Conservation (phyloP, 208 protist species). For the Crithidia acanthocephali region DNA sequence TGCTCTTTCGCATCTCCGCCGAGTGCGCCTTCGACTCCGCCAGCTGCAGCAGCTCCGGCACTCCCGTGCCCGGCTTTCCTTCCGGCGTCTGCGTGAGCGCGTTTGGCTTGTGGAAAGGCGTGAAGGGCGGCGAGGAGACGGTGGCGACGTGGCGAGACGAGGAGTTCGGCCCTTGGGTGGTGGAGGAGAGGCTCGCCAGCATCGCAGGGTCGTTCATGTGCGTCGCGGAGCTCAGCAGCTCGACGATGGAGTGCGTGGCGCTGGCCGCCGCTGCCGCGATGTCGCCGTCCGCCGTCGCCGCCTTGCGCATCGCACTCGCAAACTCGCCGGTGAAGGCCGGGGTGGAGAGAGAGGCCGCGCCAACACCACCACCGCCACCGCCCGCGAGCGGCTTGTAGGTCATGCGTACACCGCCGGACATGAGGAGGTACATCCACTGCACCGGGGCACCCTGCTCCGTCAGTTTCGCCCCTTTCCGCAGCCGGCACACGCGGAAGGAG, state of each 20-base stretch:
- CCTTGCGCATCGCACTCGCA: slow-evolving; percentile 5
- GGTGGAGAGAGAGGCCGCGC: not conserved
- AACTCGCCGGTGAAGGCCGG: not conserved
- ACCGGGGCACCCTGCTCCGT: slow-evolving; percentile 47
- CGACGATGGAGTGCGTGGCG: slow-evolving; percentile 4
- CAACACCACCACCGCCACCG: not conserved
- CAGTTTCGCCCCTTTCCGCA: slow-evolving; percentile 48
- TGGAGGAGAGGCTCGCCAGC: slow-evolving; percentile 12
- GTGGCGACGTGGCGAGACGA: not conserved
- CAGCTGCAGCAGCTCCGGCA: slow-evolving; percentile 13
- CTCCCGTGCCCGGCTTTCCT: slow-evolving; percentile 14
- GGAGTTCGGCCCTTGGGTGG: slow-evolving; percentile 10
- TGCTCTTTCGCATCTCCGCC: slow-evolving; percentile 12
- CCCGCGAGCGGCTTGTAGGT: slow-evolving; percentile 14
- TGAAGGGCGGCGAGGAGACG: slow-evolving; percentile 10
- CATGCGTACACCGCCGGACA: slow-evolving; percentile 64
- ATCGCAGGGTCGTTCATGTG: slow-evolving; percentile 1
- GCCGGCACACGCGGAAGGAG: slow-evolving; percentile 55
- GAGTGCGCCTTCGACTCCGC: slow-evolving; percentile 4
- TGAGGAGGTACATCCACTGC: slow-evolving; percentile 84
- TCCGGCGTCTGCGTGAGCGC: slow-evolving; percentile 12
- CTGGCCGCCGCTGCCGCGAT: not conserved
- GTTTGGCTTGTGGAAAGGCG: not conserved
- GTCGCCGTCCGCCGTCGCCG: slow-evolving; percentile 7
- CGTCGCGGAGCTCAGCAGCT: not conserved